A percentile compares a stretch with the other conserved stretches of the same genome.
Evolutionary conservation across 2,329 filamentous ascomycete species (phyloP).

Genomic region (Teratosphaeriaceae sp.): DNA sequence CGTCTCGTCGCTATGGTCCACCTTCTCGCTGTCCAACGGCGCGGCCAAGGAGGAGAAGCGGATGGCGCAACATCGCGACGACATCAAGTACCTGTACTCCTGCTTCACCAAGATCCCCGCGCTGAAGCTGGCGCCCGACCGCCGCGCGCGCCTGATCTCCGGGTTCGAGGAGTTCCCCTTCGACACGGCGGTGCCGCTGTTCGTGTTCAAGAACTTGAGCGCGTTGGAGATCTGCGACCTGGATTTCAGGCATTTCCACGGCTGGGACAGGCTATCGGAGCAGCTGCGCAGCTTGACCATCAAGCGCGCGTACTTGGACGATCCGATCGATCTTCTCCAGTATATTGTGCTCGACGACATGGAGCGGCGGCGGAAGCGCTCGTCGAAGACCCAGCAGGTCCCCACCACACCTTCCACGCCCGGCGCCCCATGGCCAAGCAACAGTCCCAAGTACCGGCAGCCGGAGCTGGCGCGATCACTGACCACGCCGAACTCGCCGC

Average conservation of each 20-base stretch:
- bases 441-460: conserved; percentile 57
- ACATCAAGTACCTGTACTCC: conserved; percentile 94
- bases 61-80: conserved; percentile 75
- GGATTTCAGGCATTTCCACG: conserved; percentile 94
- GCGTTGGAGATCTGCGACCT: conserved; percentile 90
- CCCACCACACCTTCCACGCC: conserved; percentile 68
- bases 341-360: conserved; percentile 95
- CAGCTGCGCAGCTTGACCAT: conserved; percentile 84
- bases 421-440: conserved; percentile 51
- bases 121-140: conserved; percentile 83
- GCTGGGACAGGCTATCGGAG: conserved; percentile 91
- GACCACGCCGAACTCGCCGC: conserved; percentile 62
- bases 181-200: conserved; percentile 92
- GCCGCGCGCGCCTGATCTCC: conserved; percentile 79
- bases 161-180: conserved; percentile 96
- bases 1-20: conserved; percentile 90
- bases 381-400: conserved; percentile 59
- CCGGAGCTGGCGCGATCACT: conserved; percentile 61
- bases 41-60: conserved; percentile 81
- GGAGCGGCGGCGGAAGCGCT: conserved; percentile 75
- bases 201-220: conserved; percentile 95
- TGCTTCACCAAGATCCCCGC: conserved; percentile 98
- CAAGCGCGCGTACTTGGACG: conserved; percentile 80
- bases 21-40: conserved; percentile 75
- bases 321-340: conserved; percentile 82